Percentiles rank a stretch among this genome's conserved stretches.
phyloP scores from a whole-genome alignment of 331 rosid genomes.

The Telfairia occidentalis region DNA sequence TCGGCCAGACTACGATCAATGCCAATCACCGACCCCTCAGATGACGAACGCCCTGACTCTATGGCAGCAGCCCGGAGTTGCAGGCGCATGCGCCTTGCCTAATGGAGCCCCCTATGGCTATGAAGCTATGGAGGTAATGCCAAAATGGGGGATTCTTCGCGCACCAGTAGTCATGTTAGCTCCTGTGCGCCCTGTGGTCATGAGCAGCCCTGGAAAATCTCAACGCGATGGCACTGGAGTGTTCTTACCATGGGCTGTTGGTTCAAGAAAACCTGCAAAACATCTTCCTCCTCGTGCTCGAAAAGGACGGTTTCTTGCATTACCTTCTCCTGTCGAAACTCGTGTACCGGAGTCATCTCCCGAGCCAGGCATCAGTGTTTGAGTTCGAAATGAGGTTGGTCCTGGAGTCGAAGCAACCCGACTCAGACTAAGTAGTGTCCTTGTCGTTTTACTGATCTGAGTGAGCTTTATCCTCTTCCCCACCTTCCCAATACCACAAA shows the following conservation, averaged over 20 bases:
- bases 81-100: slow-evolving; percentile 37
- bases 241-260: slow-evolving; percentile 82
- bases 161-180: slow-evolving; percentile 70
- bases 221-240: slow-evolving; percentile 81
- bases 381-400: slow-evolving; percentile 1
- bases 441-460: not conserved
- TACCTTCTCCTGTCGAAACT: slow-evolving; percentile 47
- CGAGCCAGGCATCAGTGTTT: slow-evolving; percentile 30
- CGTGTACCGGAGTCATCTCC: slow-evolving; percentile 46
- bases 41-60: slow-evolving; percentile 38
- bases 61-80: slow-evolving; percentile 72
- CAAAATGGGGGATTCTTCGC: slow-evolving; percentile 69
- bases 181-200: slow-evolving; percentile 51
- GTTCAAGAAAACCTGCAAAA: slow-evolving; percentile 63
- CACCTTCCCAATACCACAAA: not conserved
- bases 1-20: slow-evolving; percentile 54
- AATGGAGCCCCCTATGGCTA: slow-evolving; percentile 44
- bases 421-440: slow-evolving; percentile 1
- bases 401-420: not conserved
- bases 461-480: not conserved
- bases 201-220: slow-evolving; percentile 46
- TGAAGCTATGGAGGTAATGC: slow-evolving; percentile 51
- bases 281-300: slow-evolving; percentile 98
- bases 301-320: slow-evolving; percentile 57
- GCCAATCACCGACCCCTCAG: slow-evolving; percentile 44